phyloP scores from a whole-genome alignment of 139 green algal species.

The Ostreobium quekettii region DNA sequence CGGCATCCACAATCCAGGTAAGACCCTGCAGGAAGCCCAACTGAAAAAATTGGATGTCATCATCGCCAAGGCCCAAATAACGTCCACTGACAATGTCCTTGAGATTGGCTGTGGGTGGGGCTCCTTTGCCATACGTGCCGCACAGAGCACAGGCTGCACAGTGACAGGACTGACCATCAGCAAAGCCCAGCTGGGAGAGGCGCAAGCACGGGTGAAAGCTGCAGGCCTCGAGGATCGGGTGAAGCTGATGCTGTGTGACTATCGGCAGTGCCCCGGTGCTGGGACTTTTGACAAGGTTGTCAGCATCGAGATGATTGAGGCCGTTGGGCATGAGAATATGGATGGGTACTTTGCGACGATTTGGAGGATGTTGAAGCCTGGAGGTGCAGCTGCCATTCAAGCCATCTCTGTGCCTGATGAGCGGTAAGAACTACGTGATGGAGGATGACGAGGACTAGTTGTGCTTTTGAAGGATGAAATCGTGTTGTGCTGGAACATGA shows the following conservation, averaged over 20 bases:
- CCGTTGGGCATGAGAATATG: constrained; percentile 91
- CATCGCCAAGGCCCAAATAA: constrained; percentile 48
- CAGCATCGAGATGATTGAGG: constrained; percentile 96
- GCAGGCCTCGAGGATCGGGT: constrained; percentile 73
- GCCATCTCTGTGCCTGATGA: constrained; percentile 67
- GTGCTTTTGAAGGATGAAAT: no score
- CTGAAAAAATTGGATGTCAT: constrained; percentile 79
- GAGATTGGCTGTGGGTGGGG: constrained; percentile 98
- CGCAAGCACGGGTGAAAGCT: constrained; percentile 55
- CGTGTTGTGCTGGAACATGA: no score
- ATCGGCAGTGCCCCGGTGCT: constrained; percentile 51
- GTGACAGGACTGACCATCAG: constrained; percentile 64
- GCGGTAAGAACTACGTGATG: no score
- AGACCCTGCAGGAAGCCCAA: constrained; percentile 45
- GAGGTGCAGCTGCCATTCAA: constrained; percentile 69
- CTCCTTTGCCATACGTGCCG: constrained; percentile 77
- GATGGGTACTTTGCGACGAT: constrained; percentile 69
- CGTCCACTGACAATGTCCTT: constrained; percentile 64
- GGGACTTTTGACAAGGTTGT: constrained; percentile 75
- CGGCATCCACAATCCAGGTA: constrained; percentile 48
- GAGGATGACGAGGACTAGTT: no score
- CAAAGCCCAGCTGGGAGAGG: constrained; percentile 88
- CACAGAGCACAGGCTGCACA: constrained; percentile 48
- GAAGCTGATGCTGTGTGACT: constrained; percentile 86
- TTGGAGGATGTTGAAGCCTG: constrained; percentile 57